A percentile compares a stretch with the other conserved stretches of the same genome.
Conservation (phyloP, 1,284 basidiomycete genomes). For the Leccinum subrobustum region DNA sequence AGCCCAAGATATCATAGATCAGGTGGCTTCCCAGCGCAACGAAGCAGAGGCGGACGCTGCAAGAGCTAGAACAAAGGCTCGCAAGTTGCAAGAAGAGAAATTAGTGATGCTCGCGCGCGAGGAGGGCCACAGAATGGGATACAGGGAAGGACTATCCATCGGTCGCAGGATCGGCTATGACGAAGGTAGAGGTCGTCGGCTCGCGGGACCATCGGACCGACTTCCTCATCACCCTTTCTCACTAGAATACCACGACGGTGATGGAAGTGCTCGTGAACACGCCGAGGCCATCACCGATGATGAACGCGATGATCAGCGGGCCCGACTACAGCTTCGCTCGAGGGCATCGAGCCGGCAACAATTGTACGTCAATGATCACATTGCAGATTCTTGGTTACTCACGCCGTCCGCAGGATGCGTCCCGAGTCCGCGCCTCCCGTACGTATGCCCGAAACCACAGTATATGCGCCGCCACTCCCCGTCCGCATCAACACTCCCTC, state of each 20-base stretch:
- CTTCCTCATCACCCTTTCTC: conserved; percentile 14
- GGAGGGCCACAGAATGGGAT: conserved; percentile 43
- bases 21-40: conserved; percentile 38
- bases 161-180: conserved; percentile 36
- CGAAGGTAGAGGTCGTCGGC: conserved; percentile 28
- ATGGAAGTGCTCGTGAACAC: conserved; percentile 14
- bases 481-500: conserved; percentile 24
- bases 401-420: conserved; percentile 22
- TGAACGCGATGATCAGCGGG: conserved; percentile 23
- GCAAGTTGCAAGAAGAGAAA: conserved; percentile 43
- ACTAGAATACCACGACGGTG: conserved; percentile 15
- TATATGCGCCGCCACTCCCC: conserved; percentile 30
- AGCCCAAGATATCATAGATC: conserved; percentile 46
- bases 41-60: conserved; percentile 49
- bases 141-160: conserved; percentile 39
- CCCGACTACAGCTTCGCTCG: conserved; percentile 13
- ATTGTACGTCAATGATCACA: conserved; percentile 24
- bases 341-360: conserved; percentile 15
- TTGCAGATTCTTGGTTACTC: conserved; percentile 11
- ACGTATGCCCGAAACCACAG: conserved; percentile 28
- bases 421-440: conserved; percentile 30
- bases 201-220: conserved; percentile 10
- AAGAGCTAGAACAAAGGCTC: conserved; percentile 41
- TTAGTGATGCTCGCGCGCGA: conserved; percentile 42
- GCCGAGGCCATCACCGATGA: conserved; percentile 19